A percentile compares a stretch with the other conserved stretches of the same genome.
Evolutionary conservation across 2,329 filamentous ascomycete genomes (phyloP).

Genomic region (Colletotrichum sidae): DNA sequence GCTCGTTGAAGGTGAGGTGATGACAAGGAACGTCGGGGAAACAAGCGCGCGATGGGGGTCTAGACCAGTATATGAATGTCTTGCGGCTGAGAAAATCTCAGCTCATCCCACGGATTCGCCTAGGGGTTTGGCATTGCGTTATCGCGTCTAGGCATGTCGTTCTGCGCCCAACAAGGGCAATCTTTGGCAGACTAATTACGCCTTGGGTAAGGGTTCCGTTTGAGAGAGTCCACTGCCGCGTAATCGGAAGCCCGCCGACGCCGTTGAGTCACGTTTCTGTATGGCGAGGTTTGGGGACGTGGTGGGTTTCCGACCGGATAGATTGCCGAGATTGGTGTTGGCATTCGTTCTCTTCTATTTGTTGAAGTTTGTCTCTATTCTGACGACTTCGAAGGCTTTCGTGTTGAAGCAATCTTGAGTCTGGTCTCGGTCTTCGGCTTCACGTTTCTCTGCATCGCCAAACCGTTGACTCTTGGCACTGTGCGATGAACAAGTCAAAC

Average conservation of each 20-base stretch:
- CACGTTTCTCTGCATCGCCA: neutral
- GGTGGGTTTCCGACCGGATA: conserved; percentile 29
- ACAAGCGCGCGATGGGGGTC: neutral
- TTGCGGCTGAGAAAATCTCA: conserved; percentile 3
- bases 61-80: conserved; percentile 18
- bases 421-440: neutral
- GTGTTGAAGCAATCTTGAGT: neutral
- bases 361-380: neutral
- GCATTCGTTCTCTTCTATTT: conserved; percentile 2
- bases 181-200: conserved; percentile 18
- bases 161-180: conserved; percentile 21
- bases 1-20: neutral
- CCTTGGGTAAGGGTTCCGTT: conserved; percentile 29
- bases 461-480: neutral
- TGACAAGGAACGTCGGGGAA: neutral
- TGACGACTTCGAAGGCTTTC: neutral
- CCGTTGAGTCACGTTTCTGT: conserved; percentile 25
- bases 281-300: conserved; percentile 31
- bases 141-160: conserved; percentile 32
- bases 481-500: neutral
- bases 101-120: conserved; percentile 12
- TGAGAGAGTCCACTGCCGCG: conserved; percentile 28
- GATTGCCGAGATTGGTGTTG: conserved; percentile 35
- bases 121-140: conserved; percentile 31
- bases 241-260: conserved; percentile 31